Evolutionary conservation across 2,329 filamentous ascomycete genomes (phyloP).

Genomic region (Monilinia laxa): DNA sequence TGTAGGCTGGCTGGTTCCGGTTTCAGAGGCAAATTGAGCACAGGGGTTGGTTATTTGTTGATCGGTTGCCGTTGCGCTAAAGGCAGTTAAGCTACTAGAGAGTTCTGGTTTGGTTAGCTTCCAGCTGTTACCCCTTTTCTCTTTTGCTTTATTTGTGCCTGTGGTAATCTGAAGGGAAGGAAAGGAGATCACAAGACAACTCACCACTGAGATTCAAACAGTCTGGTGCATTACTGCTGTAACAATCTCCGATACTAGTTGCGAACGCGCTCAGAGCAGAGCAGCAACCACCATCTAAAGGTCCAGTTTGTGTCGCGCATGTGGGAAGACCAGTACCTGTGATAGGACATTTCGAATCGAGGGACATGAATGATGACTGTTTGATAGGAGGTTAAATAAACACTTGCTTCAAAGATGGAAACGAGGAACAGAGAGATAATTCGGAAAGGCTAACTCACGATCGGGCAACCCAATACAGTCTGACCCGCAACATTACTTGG

Average conservation of each 20-base stretch:
- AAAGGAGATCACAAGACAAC: too few relatives aligned
- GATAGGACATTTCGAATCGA: constrained; percentile 18
- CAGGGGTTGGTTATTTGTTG: constrained; percentile 15
- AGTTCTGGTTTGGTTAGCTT: constrained; percentile 6
- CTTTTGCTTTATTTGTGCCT: not conserved
- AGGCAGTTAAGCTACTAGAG: constrained; percentile 2
- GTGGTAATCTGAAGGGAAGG: not conserved
- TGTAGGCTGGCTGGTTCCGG: not conserved
- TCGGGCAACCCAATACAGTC: constrained; percentile 17
- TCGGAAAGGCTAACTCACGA: not conserved
- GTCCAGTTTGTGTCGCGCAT: constrained; percentile 10
- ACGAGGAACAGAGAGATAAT: not conserved
- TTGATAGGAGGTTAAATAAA: not conserved
- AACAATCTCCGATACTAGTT: not conserved
- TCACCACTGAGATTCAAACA: constrained; percentile 19
- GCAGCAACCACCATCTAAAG: constrained; percentile 13
- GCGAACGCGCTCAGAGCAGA: constrained; percentile 10
- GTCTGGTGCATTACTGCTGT: constrained; percentile 7
- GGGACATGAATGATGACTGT: constrained; percentile 22
- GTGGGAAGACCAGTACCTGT: constrained; percentile 9
- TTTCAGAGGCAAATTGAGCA: constrained; percentile 6
- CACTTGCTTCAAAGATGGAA: not conserved
- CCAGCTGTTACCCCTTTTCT: too few relatives aligned
- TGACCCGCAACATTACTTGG: constrained; percentile 14
- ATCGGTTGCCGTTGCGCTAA: constrained; percentile 17